These are phyloP conservation scores for Pueraria montana DNA, from an alignment of 306 rosid species.

Conservation along the genomic window DNA sequence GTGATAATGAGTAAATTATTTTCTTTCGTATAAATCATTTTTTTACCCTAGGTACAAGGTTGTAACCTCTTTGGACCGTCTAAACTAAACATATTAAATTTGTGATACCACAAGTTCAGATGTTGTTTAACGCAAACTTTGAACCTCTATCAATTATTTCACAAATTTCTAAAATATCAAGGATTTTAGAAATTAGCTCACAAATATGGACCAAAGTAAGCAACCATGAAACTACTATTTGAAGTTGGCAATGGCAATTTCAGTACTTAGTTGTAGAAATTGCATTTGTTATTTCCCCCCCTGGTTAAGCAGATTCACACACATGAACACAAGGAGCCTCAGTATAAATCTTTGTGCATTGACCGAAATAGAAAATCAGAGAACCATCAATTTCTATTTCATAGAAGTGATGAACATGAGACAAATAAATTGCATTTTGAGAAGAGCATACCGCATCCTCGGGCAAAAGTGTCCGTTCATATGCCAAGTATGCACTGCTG, in stretches of 20 bases:
- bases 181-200: not conserved
- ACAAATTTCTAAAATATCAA: not conserved
- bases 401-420: constrained; percentile 34
- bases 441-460: constrained; percentile 90
- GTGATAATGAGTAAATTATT: constrained; percentile 2
- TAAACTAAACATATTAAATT: not conserved
- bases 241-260: not conserved
- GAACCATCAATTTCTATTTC: constrained; percentile 33
- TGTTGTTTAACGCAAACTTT: constrained; percentile 25
- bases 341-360: constrained; percentile 25
- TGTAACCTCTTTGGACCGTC: constrained; percentile 7
- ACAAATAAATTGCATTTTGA: constrained; percentile 26
- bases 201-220: not conserved
- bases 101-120: not conserved
- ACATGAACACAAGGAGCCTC: not conserved
- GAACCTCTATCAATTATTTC: not conserved
- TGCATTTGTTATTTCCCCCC: not conserved
- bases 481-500: constrained; percentile 69
- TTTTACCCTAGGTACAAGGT: not conserved
- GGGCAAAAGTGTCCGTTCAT: constrained; percentile 70
- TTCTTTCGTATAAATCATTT: not conserved
- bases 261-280: constrained; percentile 12
- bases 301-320: constrained; percentile 8
- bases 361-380: constrained; percentile 26
- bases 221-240: constrained; percentile 7